A percentile compares a stretch with the other conserved stretches of the same genome.
phyloP scores from a whole-genome alignment of 805 yeast species.

The Kurtzmaniella cleridarum region DNA sequence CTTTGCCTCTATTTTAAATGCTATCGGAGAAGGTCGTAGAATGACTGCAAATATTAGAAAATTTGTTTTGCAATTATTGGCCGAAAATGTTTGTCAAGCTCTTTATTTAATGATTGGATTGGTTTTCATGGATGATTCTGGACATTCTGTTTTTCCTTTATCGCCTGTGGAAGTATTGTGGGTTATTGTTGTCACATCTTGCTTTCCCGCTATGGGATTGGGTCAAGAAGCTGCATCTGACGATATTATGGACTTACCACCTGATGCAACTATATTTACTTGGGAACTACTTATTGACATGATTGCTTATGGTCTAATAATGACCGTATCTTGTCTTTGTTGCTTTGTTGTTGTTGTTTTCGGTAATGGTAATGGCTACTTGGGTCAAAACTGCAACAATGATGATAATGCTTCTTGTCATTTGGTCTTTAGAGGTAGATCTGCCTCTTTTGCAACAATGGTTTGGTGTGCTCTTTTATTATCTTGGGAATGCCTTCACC shows the following conservation, averaged over 20 bases:
- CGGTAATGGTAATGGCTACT: slow-evolving; percentile 34
- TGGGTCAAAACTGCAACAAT: slow-evolving; percentile 32
- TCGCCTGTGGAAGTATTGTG: slow-evolving; percentile 72
- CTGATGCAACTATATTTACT: slow-evolving; percentile 33
- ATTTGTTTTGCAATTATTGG: slow-evolving; percentile 67
- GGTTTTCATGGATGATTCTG: slow-evolving; percentile 27
- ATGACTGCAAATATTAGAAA: slow-evolving; percentile 77
- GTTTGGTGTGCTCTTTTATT: slow-evolving; percentile 38
- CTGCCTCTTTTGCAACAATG: slow-evolving; percentile 34
- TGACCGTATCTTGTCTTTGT: slow-evolving; percentile 37
- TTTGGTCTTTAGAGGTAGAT: slow-evolving; percentile 33
- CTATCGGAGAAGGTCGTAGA: slow-evolving; percentile 75
- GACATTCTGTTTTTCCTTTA: slow-evolving; percentile 32
- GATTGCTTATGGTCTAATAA: slow-evolving; percentile 36
- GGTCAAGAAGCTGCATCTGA: slow-evolving; percentile 44
- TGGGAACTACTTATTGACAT: slow-evolving; percentile 37
- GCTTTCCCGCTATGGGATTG: slow-evolving; percentile 82
- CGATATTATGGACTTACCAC: slow-evolving; percentile 33
- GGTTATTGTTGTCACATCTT: slow-evolving; percentile 74
- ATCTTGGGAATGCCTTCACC: slow-evolving; percentile 39
- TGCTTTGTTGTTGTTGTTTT: slow-evolving; percentile 33
- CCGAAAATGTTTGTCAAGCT: slow-evolving; percentile 71
- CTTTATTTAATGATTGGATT: slow-evolving; percentile 47
- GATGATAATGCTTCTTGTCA: slow-evolving; percentile 14
- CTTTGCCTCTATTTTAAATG: slow-evolving; percentile 73